These are phyloP conservation scores for Alternaria arbusti DNA, from an alignment of 2,329 filamentous ascomycete species.

Conservation along the genomic window DNA sequence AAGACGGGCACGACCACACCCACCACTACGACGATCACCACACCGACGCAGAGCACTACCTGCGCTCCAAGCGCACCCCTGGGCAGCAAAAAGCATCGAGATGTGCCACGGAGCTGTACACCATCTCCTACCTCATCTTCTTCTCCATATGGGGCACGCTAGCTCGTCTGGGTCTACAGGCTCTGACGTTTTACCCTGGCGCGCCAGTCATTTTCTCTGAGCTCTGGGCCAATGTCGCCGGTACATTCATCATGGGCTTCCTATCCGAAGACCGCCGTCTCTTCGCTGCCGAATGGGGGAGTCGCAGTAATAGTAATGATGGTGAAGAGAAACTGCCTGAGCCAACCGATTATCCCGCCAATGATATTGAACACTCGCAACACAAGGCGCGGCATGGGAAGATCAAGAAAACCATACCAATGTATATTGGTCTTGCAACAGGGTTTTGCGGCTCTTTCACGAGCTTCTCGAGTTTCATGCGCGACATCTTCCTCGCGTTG, in stretches of 20 bases:
- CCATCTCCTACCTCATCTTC: conserved; percentile 80
- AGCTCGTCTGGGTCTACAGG: conserved; percentile 79
- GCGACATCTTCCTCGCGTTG: conserved; percentile 79
- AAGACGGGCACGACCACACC: background rate
- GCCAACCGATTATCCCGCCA: conserved; percentile 10
- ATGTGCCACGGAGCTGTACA: conserved; percentile 59
- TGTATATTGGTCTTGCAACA: conserved; percentile 85
- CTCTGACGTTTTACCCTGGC: conserved; percentile 79
- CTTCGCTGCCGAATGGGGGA: conserved; percentile 73
- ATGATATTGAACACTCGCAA: background rate
- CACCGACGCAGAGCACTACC: conserved; percentile 11
- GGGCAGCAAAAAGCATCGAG: conserved; percentile 27
- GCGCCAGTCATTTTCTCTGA: conserved; percentile 76
- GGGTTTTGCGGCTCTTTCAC: conserved; percentile 92
- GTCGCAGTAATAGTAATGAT: conserved; percentile 23
- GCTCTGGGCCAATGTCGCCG: conserved; percentile 87
- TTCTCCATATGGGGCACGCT: conserved; percentile 87
- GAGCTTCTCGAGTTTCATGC: conserved; percentile 84
- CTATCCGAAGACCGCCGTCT: conserved; percentile 78
- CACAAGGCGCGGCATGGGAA: conserved; percentile 49
- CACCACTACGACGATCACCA: background rate
- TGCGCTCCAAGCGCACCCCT: conserved; percentile 17
- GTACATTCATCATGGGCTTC: conserved; percentile 85
- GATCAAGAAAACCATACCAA: conserved; percentile 82
- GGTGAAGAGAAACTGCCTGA: conserved; percentile 22